Evolutionary conservation across 345 rosid species (phyloP), one percentile per base, ranked within the genome.

Genomic region (Brassica carinata): DNA sequence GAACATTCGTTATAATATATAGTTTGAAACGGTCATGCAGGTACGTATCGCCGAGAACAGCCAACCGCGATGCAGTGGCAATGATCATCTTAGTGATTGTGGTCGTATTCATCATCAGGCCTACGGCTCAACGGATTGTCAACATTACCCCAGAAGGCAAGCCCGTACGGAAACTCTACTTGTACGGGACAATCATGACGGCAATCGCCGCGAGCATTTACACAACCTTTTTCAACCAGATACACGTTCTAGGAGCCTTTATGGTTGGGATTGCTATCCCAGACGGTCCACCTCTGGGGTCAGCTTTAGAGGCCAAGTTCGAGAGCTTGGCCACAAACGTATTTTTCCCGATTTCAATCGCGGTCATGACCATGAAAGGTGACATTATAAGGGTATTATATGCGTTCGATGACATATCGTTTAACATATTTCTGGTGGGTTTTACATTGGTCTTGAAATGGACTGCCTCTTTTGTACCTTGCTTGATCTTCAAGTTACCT

Each of bases 251-350:
- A 11, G 82, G 85, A 68, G 72, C 82, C 27, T 55, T 78, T 1
- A n/a, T 78, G 79, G 79, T 78, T 8, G 85, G 85, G 3, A 34
- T 82, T 30, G 82, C 85, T 0, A 72, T 82, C 43, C 85, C 85
- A 15, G 85, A 82, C 17, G 85, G 85, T 15, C 82, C 85, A 1
- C 85, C 85, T 68, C 40, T 82, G 0, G 85, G 85, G 19, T 77
- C 85, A 19, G 85, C 85, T 0, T 78, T 78, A 57, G 82, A 73
- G 43, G 76, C 67, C 61, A 74, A 74, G 65, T 78, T 69, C 13
- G 85, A 82, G 18, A 64, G 79, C 14, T 53, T 82, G 64, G 64
- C 58, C 13, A 43, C 82, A 17, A 77, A 69, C n/a, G 7, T 78
- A 65, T 63, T 74, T 31, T 74, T 78, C 26, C 85, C 82, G 1